A percentile compares a stretch with the other conserved stretches of the same genome.
Conservation (phyloP, 139 green algal genomes). For the Helicosporidium sp. region DNA sequence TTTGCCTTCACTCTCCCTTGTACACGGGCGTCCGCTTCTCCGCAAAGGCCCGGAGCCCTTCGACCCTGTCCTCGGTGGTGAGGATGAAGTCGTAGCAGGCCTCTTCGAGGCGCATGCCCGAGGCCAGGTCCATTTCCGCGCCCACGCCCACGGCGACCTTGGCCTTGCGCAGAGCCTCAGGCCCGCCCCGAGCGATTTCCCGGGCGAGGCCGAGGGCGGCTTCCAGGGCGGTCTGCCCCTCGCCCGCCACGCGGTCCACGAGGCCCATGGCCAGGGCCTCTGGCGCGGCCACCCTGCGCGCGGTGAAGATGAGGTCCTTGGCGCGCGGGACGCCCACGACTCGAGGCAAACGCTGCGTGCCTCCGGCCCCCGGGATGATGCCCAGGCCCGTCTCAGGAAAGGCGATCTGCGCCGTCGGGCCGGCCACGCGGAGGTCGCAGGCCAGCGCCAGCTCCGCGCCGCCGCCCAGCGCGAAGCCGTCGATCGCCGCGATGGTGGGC, state of each 20-base stretch:
- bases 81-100: constrained; percentile 43
- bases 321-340: constrained; percentile 42
- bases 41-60: constrained; percentile 59
- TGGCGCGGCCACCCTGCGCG: constrained; percentile 16
- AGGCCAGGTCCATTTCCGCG: constrained; percentile 34
- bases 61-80: constrained; percentile 45
- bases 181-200: constrained; percentile 24
- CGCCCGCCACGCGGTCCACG: no score
- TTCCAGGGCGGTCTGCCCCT: constrained; percentile 20
- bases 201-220: constrained; percentile 25
- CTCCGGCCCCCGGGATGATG: constrained; percentile 66
- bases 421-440: constrained; percentile 49
- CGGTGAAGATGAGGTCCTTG: constrained; percentile 68
- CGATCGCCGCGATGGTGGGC: constrained; percentile 20
- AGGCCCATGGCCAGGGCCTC: constrained; percentile 17
- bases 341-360: constrained; percentile 59
- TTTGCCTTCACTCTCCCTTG: constrained; percentile 49
- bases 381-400: constrained; percentile 53
- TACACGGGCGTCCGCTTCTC: constrained; percentile 64
- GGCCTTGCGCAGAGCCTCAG: constrained; percentile 46
- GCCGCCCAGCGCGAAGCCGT: constrained; percentile 45
- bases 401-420: constrained; percentile 24
- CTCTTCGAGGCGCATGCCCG: constrained; percentile 47
- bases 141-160: constrained; percentile 53
- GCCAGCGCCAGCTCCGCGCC: constrained; percentile 67